Conservation (phyloP, 208 protist genomes). For the Crithidia acanthocephali region DNA sequence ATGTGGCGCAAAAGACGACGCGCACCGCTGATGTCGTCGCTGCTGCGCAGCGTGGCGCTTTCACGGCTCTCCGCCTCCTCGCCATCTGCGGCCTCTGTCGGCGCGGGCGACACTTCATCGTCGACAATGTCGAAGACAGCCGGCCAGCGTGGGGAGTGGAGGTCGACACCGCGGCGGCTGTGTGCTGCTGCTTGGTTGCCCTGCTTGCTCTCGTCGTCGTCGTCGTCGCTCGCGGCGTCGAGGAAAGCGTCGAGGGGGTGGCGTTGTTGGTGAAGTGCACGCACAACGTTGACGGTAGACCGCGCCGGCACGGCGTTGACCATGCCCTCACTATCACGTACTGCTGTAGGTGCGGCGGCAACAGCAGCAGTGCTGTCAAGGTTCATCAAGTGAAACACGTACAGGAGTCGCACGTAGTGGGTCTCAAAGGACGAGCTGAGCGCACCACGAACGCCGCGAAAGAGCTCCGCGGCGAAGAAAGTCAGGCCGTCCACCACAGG, state of each 20-base stretch:
- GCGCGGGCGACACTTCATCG: background rate
- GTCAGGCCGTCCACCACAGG: slow-evolving; percentile 72
- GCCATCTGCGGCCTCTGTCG: background rate
- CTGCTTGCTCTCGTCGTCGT: background rate
- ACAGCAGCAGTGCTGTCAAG: background rate
- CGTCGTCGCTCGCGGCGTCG: slow-evolving; percentile 23
- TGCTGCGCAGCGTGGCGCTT: slow-evolving; percentile 31
- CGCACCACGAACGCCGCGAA: slow-evolving; percentile 83
- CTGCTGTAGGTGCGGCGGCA: background rate
- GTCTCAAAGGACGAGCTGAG: slow-evolving; percentile 83
- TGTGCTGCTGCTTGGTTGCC: background rate
- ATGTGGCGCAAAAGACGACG: slow-evolving; percentile 43
- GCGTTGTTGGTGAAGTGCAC: slow-evolving; percentile 17
- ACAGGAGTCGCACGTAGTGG: slow-evolving; percentile 58
- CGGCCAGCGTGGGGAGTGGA: slow-evolving; percentile 28
- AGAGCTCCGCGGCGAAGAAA: slow-evolving; percentile 71
- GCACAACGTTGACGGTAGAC: slow-evolving; percentile 23
- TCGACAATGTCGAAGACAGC: slow-evolving; percentile 8
- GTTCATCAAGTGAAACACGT: slow-evolving; percentile 49
- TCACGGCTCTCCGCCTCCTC: background rate
- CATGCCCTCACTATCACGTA: background rate
- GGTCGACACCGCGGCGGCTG: background rate
- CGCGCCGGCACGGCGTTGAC: background rate
- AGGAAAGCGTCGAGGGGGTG: slow-evolving; percentile 28
- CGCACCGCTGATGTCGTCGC: slow-evolving; percentile 28